Evolutionary conservation across 2,329 filamentous ascomycete species (phyloP), one percentile per base, ranked within the genome.

Genomic region (Diaporthe citri): DNA sequence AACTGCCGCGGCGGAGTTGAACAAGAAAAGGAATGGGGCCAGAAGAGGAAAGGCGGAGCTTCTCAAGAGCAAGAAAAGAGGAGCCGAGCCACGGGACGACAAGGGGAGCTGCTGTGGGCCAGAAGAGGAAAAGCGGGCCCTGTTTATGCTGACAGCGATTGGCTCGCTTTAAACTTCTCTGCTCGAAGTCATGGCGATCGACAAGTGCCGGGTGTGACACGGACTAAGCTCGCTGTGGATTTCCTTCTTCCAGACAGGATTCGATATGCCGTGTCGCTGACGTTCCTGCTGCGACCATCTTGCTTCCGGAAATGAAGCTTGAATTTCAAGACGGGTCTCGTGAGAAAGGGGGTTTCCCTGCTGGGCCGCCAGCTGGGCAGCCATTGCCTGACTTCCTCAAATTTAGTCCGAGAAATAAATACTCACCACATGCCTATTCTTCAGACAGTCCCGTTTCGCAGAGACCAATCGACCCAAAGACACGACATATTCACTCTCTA

Each of bases 281-380:
- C 9, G n/a, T 69, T 69, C 15, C 13, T 69, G 20, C 34, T 69
- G 36, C 64, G 9, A 55, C 64, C 12, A 55, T 69, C 48, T 69
- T 55, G 48, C 46, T 69, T 69, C 34, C 64, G 64, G 48, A 69
- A 55, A 69, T 55, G 64, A 69, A 39, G 48, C 48, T 55, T 39
- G 34, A 31, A 55, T 41, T 69, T 41, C 34, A 25, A 69, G 22
- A 39, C 48, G 31, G 34, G 48, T 28, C 31, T 12, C 48, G 48
- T 22, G 46, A 28, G 48, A 69, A 69, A 28, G 48, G 64, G 46
- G 12, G 2, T 69, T 28, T 28, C 46, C 48, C 64, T 55, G 34
- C n/a, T 55, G 8, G 31, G 31, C 20, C 15, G 15, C 22, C 31
- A 55, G 48, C n/a, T 17, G 43, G 9, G 64, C 48, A 55, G 28